Base-by-base conservation (phyloP, 2,329 filamentous ascomycete genomes). In the Aphanoascus verrucosus region DNA sequence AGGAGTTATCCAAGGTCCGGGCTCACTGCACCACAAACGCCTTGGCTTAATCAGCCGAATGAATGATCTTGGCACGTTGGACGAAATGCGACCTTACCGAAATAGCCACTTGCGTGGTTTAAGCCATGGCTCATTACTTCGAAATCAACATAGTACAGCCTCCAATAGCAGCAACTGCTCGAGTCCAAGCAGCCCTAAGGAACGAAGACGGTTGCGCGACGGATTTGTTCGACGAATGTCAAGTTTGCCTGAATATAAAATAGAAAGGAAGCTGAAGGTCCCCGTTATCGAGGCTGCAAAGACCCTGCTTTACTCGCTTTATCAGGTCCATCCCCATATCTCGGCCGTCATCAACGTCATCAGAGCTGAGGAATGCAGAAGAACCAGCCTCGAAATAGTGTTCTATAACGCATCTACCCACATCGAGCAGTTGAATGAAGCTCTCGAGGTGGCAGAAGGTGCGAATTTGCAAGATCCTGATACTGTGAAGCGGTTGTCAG, bases 41-140 rank as follows among this genome's bases (percentile, higher is more conserved):
- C 81, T 82, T 75, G 81, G 79, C 20, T 75, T 82, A 48, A 74
- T 82, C 34, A 77, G 74, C 44, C 74, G 75, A 61, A 80, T 81
- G 61, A 74, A 75, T 19, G 79, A 78, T 52, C 65, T 80, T 46
- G 72, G 73, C 28, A 74, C 75, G 1, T 66, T 81, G 32, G 74
- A 79, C 54, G 78, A 81, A 61, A 67, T 71, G 47, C 69, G 70
- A 23, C 68, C 72, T 17, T 76, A 76, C 58, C 73, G 75, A 49
- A 72, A 74, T 61, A 76, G 74, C 56, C 78, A 81, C 64, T 69
- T 79, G 55, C 75, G 78, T 46, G 77, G 77, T 7, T 73, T 79
- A 56, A 82, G 78, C 60, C 75, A 81, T 63, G 77, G 77, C 11
- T 80, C 78, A 31, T 70, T 77, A 8, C 64, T 77, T 49, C 66